A percentile compares a stretch with the other conserved stretches of the same genome.
phyloP scores from a whole-genome alignment of 352 stramenopile species.

The Paralagenidium karlingii region DNA sequence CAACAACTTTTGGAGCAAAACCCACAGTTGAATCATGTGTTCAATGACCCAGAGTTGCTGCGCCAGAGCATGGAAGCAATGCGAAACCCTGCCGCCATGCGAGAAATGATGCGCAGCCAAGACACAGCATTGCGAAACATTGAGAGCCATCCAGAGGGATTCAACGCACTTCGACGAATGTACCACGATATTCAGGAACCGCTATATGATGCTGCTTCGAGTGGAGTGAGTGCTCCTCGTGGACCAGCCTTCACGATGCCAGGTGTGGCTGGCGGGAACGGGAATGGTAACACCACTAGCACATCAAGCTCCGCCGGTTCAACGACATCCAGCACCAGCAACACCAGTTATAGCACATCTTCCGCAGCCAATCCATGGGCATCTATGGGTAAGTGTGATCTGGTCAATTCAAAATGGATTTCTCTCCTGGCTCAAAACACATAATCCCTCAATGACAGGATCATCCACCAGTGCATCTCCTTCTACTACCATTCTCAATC shows the following conservation, averaged over 20 bases:
- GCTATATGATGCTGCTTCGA: slow-evolving; percentile 86
- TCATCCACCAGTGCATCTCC: slow-evolving; percentile 3
- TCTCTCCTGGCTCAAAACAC: not conserved
- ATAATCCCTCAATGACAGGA: too few relatives aligned
- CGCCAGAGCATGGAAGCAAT: slow-evolving; percentile 95
- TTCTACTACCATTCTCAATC: slow-evolving; percentile 34
- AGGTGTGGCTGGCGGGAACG: slow-evolving; percentile 36
- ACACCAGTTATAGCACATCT: slow-evolving; percentile 7
- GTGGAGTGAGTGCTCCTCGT: slow-evolving; percentile 23
- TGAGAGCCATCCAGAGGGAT: slow-evolving; percentile 95
- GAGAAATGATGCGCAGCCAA: slow-evolving; percentile 95
- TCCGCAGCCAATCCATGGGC: slow-evolving; percentile 48
- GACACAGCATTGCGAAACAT: slow-evolving; percentile 96
- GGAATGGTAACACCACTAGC: not conserved
- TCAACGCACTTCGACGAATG: slow-evolving; percentile 92
- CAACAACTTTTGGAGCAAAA: slow-evolving; percentile 92
- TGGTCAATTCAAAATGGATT: too few relatives aligned
- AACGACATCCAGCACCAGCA: slow-evolving; percentile 7
- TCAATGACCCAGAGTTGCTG: slow-evolving; percentile 93
- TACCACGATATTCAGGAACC: slow-evolving; percentile 93
- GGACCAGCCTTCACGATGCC: slow-evolving; percentile 77
- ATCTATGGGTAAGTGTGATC: slow-evolving; percentile 5
- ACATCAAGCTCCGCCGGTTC: slow-evolving; percentile 10
- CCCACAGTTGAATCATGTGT: slow-evolving; percentile 91
- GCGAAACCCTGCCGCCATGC: slow-evolving; percentile 92